Conservation (phyloP, 495 filamentous ascomycete genomes). For the Penicillium arizonense region DNA sequence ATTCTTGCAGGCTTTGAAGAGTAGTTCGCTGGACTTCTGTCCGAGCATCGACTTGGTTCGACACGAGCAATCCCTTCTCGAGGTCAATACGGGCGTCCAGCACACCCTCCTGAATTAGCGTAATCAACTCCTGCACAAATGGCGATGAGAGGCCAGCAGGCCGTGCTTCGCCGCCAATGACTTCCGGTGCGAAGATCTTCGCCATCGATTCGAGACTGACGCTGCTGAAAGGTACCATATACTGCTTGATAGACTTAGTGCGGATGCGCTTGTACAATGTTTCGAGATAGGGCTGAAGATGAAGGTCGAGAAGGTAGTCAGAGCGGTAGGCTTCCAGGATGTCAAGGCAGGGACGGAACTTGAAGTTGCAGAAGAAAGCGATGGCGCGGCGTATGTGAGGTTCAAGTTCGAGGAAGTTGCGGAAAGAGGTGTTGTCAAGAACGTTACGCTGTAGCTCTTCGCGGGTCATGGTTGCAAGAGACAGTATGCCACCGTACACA, state of each 20-base stretch:
- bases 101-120: conserved; percentile 68
- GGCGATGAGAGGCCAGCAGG: conserved; percentile 47
- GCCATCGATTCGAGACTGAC: conserved; percentile 70
- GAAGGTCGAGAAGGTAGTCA: conserved; percentile 88
- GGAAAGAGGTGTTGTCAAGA: conserved; percentile 76
- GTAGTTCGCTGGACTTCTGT: conserved; percentile 64
- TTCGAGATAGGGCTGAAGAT: conserved; percentile 75
- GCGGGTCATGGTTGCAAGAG: conserved; percentile 86
- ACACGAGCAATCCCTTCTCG: conserved; percentile 73
- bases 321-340: conserved; percentile 76
- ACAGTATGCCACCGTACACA: conserved; percentile 86
- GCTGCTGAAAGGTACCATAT: conserved; percentile 76
- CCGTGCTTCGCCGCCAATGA: conserved; percentile 31
- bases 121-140: conserved; percentile 73
- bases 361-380: conserved; percentile 78
- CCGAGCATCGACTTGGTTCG: conserved; percentile 63
- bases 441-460: conserved; percentile 69
- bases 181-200: conserved; percentile 55
- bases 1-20: conserved; percentile 64
- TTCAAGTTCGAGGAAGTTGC: conserved; percentile 86
- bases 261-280: conserved; percentile 70
- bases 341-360: conserved; percentile 79
- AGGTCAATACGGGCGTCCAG: conserved; percentile 84
- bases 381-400: conserved; percentile 93
- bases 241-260: conserved; percentile 89